These are phyloP conservation scores for Sphaerulina musiva DNA, from an alignment of 2,329 filamentous ascomycete genomes.

Conservation along the genomic window DNA sequence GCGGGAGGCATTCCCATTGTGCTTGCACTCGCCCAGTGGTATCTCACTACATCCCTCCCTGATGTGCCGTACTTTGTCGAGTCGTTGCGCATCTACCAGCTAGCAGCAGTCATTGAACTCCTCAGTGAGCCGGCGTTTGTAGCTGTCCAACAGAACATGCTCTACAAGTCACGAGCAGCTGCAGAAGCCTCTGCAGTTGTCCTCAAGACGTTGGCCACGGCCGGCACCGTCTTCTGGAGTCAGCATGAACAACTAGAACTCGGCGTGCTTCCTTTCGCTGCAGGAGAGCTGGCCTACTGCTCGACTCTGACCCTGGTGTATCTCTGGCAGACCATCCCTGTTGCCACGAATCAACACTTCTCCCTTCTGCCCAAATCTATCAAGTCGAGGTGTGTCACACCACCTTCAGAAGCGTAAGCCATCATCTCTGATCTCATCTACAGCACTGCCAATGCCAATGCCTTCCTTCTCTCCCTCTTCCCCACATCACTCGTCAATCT, in stretches of 20 bases:
- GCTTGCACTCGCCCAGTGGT: conserved; percentile 57
- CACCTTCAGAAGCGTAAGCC: conserved; percentile 22
- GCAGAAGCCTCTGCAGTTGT: conserved; percentile 82
- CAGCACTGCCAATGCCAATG: conserved; percentile 15
- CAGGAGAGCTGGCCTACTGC: conserved; percentile 77
- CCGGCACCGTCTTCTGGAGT: conserved; percentile 61
- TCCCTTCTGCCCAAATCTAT: conserved; percentile 55
- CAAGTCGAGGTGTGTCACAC: conserved; percentile 36
- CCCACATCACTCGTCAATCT: conserved; percentile 64
- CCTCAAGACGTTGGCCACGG: conserved; percentile 67
- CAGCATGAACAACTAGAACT: conserved; percentile 48
- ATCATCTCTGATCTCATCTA: conserved; percentile 22
- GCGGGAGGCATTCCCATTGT: conserved; percentile 57
- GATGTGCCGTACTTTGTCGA: conserved; percentile 56
- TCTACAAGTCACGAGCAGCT: conserved; percentile 70
- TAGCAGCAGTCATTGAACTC: conserved; percentile 65
- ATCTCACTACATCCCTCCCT: conserved; percentile 50
- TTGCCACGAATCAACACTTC: conserved; percentile 57
- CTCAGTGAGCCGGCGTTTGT: conserved; percentile 84
- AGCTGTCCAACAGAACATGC: conserved; percentile 71
- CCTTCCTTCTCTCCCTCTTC: conserved; percentile 57
- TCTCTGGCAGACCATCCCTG: conserved; percentile 50
- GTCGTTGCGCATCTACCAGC: conserved; percentile 50
- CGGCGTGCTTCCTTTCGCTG: conserved; percentile 80
- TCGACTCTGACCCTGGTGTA: conserved; percentile 64